Evolutionary conservation across 2,329 filamentous ascomycete genomes (phyloP).

Genomic region (Arthrinium puccinioides): DNA sequence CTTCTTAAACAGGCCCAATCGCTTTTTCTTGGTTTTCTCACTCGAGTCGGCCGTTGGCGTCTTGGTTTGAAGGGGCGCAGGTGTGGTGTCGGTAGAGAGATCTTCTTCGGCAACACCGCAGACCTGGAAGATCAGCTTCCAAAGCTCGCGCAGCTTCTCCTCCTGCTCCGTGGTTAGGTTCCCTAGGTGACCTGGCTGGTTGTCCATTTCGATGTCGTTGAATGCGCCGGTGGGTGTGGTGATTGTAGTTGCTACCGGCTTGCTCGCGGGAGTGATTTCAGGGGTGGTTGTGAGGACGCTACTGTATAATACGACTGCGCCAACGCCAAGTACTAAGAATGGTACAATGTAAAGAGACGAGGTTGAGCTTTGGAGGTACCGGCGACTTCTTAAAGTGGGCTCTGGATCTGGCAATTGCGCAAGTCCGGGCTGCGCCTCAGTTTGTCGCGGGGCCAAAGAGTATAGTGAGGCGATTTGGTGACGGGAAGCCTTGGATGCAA

Average conservation of each 20-base stretch:
- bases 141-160: slow-evolving; percentile 79
- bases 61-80: slow-evolving; percentile 18
- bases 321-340: not conserved
- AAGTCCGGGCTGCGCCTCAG: too few species aligned
- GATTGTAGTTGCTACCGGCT: slow-evolving; percentile 4
- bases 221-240: slow-evolving; percentile 5
- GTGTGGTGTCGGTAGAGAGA: slow-evolving; percentile 22
- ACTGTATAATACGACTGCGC: slow-evolving; percentile 4
- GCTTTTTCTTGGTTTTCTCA: slow-evolving; percentile 61
- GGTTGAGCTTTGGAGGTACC: slow-evolving; percentile 2
- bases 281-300: not conserved
- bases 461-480: too few species aligned
- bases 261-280: not conserved
- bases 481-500: too few species aligned
- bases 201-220: slow-evolving; percentile 16
- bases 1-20: slow-evolving; percentile 61
- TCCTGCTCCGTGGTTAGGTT: slow-evolving; percentile 89
- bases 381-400: too few species aligned
- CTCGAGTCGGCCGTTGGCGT: slow-evolving; percentile 26
- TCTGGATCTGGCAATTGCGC: too few species aligned
- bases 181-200: slow-evolving; percentile 66
- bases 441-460: too few species aligned
- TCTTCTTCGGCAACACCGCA: slow-evolving; percentile 52
- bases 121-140: slow-evolving; percentile 68
- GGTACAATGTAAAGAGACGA: slow-evolving; percentile 5